phyloP scores from a whole-genome alignment of 371 early-diverging fungal genomes.

The Entomophthora muscae region DNA sequence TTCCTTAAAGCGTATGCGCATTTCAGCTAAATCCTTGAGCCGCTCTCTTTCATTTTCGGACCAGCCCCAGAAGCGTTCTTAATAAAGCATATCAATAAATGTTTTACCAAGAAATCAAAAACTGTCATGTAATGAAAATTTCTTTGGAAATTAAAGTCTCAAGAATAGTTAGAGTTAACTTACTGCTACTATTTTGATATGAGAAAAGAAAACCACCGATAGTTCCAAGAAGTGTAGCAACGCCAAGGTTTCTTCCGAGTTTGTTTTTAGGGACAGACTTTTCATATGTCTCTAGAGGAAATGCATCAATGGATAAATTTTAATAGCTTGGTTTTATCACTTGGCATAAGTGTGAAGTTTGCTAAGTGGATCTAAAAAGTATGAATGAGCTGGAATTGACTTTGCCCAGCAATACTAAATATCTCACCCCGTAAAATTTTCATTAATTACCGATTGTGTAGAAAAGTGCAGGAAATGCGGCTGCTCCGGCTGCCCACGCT shows the following conservation, averaged over 20 bases:
- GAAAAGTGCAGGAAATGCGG: slow-evolving; percentile 53
- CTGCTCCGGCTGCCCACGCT: slow-evolving; percentile 43
- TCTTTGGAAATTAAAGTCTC: no score
- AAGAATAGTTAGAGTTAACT: slow-evolving; percentile 14
- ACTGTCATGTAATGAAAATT: background rate
- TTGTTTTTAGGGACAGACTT: background rate
- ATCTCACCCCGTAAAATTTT: no score
- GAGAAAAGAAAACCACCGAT: slow-evolving; percentile 50
- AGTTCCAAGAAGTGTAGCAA: slow-evolving; percentile 29
- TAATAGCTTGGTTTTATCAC: no score
- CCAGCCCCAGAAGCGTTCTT: slow-evolving; percentile 90
- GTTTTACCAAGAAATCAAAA: background rate
- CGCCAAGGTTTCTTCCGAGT: background rate
- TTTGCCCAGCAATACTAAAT: no score
- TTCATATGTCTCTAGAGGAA: background rate
- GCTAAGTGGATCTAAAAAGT: no score
- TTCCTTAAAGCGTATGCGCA: slow-evolving; percentile 34
- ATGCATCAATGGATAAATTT: no score
- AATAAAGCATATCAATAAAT: slow-evolving; percentile 8
- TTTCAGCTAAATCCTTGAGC: slow-evolving; percentile 43
- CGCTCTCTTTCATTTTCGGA: slow-evolving; percentile 72
- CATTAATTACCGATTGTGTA: slow-evolving; percentile 57
- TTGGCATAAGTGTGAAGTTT: no score
- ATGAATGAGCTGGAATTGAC: no score
- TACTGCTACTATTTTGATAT: slow-evolving; percentile 46